Evolutionary conservation across 768 basidiomycete species (phyloP).

Genomic region (Rhizopogon roseolus): DNA sequence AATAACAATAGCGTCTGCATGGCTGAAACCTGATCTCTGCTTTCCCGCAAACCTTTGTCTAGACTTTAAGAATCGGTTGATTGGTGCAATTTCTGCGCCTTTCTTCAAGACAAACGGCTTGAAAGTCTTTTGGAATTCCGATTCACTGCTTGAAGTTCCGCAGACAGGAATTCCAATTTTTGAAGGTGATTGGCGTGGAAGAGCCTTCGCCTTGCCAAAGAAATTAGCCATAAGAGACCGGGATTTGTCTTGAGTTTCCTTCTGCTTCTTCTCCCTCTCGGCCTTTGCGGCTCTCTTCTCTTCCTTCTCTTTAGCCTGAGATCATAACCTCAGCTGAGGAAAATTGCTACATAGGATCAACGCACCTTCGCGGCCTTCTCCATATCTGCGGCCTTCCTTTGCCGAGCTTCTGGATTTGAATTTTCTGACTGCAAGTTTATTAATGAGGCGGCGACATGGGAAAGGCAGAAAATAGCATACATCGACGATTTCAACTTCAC

Average conservation of each 20-base stretch:
- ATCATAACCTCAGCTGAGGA: constrained; percentile 3
- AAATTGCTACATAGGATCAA: background rate
- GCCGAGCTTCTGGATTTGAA: constrained; percentile 30
- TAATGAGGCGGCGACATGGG: background rate
- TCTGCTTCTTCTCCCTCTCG: constrained; percentile 69
- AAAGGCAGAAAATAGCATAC: constrained; percentile 20
- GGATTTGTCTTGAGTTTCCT: constrained; percentile 68
- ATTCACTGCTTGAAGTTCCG: constrained; percentile 33
- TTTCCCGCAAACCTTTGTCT: constrained; percentile 20
- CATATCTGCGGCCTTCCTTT: constrained; percentile 50
- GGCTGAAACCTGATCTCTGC: constrained; percentile 16
- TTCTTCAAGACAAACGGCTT: constrained; percentile 78
- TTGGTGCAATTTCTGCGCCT: constrained; percentile 63
- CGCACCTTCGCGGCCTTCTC: constrained; percentile 40
- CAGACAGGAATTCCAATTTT: constrained; percentile 23
- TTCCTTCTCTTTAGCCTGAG: constrained; percentile 61
- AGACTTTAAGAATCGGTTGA: constrained; percentile 57
- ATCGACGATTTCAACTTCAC: constrained; percentile 34
- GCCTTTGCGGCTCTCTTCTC: constrained; percentile 66
- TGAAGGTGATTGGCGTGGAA: constrained; percentile 15
- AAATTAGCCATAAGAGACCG: constrained; percentile 74
- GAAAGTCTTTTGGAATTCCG: constrained; percentile 74
- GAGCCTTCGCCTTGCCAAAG: constrained; percentile 60
- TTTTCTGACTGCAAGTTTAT: constrained; percentile 15
- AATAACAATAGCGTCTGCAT: constrained; percentile 54